A percentile compares a stretch with the other conserved stretches of the same genome.
Conservation (phyloP, 371 early-diverging fungal genomes). For the Mucor sp. region DNA sequence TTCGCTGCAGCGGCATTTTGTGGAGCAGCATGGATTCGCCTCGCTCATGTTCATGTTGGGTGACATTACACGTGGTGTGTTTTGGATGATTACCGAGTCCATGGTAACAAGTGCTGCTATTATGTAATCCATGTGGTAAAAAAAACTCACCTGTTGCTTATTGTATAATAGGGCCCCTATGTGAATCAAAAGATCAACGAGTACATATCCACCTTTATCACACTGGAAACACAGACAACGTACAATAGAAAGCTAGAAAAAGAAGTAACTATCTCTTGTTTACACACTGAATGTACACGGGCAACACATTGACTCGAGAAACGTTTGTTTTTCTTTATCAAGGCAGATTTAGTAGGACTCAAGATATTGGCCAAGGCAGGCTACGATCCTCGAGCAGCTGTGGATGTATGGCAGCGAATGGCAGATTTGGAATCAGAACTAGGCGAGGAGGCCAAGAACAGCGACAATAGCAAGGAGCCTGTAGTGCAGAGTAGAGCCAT, state of each 20-base stretch:
- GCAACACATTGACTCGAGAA: background rate
- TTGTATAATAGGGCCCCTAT: slow-evolving; percentile 33
- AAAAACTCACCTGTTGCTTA: background rate
- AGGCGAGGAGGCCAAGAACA: slow-evolving; percentile 22
- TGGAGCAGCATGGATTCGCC: slow-evolving; percentile 60
- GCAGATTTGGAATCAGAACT: slow-evolving; percentile 25
- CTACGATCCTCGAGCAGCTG: slow-evolving; percentile 51
- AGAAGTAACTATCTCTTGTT: slow-evolving; percentile 26
- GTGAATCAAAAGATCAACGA: slow-evolving; percentile 52
- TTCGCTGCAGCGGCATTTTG: slow-evolving; percentile 62
- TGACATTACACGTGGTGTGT: slow-evolving; percentile 48
- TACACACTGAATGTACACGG: background rate
- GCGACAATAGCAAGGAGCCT: background rate
- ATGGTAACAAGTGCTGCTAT: slow-evolving; percentile 7
- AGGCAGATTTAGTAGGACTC: slow-evolving; percentile 45
- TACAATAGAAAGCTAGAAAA: slow-evolving; percentile 48
- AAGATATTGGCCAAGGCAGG: slow-evolving; percentile 58
- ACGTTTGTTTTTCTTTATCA: background rate
- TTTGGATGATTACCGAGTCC: slow-evolving; percentile 51
- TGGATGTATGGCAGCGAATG: slow-evolving; percentile 53
- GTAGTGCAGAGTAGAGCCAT: background rate
- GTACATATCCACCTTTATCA: slow-evolving; percentile 33
- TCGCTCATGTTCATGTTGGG: slow-evolving; percentile 49
- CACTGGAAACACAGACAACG: slow-evolving; percentile 35
- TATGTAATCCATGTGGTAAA: background rate